A percentile compares a stretch with the other conserved stretches of the same genome.
Evolutionary conservation across 2,329 filamentous ascomycete species (phyloP).

Genomic region (Penicillium crustosum): DNA sequence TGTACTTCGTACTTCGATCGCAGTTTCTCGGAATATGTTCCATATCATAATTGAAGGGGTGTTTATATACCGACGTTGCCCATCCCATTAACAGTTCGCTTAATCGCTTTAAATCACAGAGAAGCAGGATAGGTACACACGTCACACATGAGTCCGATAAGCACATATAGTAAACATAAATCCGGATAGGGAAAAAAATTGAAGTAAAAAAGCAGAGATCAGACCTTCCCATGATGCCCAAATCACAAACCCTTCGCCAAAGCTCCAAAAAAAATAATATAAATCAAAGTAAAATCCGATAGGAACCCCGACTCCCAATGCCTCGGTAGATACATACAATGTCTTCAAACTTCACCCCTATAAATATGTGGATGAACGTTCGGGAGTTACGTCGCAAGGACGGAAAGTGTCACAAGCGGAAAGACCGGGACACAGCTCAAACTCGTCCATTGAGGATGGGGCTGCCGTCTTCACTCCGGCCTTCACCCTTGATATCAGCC

Average conservation of each 20-base stretch:
- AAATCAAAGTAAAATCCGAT: slow-evolving; percentile 10
- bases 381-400: background rate
- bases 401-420: slow-evolving; percentile 13
- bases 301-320: slow-evolving; percentile 17
- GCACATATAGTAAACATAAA: slow-evolving; percentile 15
- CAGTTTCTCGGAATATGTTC: background rate
- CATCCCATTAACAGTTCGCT: slow-evolving; percentile 21
- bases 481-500: slow-evolving; percentile 18
- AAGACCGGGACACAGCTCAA: slow-evolving; percentile 5
- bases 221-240: slow-evolving; percentile 22
- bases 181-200: slow-evolving; percentile 4
- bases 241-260: slow-evolving; percentile 19
- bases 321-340: slow-evolving; percentile 16
- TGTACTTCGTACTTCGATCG: background rate
- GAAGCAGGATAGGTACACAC: slow-evolving; percentile 22
- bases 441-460: slow-evolving; percentile 20
- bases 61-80: slow-evolving; percentile 24
- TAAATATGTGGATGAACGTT: slow-evolving; percentile 16
- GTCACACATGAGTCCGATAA: slow-evolving; percentile 29
- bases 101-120: slow-evolving; percentile 23
- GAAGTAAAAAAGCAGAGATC: slow-evolving; percentile 8
- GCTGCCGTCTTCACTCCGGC: slow-evolving; percentile 25
- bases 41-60: slow-evolving; percentile 14
- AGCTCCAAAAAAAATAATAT: slow-evolving; percentile 7
- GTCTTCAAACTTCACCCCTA: slow-evolving; percentile 3